These are phyloP conservation scores for Ziziphus jujuba DNA, from an alignment of 306 rosid species.

Conservation along the genomic window DNA sequence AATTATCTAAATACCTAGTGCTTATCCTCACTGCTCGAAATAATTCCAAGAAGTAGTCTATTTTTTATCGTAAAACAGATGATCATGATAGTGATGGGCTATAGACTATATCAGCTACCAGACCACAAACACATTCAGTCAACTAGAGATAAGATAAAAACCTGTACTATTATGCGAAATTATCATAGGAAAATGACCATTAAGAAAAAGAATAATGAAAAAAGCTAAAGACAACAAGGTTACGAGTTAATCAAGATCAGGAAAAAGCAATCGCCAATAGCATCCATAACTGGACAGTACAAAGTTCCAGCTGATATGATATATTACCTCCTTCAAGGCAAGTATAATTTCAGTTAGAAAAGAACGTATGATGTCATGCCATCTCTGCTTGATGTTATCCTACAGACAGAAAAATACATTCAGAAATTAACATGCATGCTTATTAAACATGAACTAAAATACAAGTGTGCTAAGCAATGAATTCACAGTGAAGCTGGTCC, in stretches of 20 bases:
- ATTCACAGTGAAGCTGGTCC: not conserved
- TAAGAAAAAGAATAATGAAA: not conserved
- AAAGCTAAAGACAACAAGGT: too few species aligned
- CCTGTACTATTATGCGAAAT: too few species aligned
- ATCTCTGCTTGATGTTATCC: slow-evolving; percentile 32
- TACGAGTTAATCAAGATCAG: not conserved
- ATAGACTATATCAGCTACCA: too few species aligned
- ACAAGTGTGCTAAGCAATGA: not conserved
- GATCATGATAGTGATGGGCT: too few species aligned
- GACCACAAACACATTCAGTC: too few species aligned
- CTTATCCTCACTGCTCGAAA: too few species aligned
- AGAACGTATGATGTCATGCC: slow-evolving; percentile 35
- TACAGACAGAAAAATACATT: slow-evolving; percentile 16
- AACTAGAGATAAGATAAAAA: too few species aligned
- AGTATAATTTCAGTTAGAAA: slow-evolving; percentile 86
- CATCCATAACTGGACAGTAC: not conserved
- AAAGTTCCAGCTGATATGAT: not conserved
- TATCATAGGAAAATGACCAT: too few species aligned
- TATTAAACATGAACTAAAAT: not conserved
- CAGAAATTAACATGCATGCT: not conserved
- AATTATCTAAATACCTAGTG: too few species aligned
- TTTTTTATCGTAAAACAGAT: too few species aligned
- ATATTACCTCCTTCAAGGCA: slow-evolving; percentile 86
- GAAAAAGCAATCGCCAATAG: not conserved
- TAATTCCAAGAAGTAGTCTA: too few species aligned